Evolutionary conservation across 352 stramenopile genomes (phyloP).

Genomic region (Phytopythium vexans): DNA sequence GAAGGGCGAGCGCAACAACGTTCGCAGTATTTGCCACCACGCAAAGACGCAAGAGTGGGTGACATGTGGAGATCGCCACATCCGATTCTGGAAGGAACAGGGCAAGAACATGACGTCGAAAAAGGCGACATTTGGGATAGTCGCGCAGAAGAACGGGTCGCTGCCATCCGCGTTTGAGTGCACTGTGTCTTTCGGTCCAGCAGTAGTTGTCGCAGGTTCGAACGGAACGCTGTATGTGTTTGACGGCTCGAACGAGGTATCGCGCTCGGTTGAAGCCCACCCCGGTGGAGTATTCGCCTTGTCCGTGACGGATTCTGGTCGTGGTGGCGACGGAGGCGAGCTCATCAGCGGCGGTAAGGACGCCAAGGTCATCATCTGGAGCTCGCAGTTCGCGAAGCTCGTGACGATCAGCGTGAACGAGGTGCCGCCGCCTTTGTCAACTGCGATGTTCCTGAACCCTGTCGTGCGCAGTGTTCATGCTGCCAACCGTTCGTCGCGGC

Average conservation of each 20-base stretch:
- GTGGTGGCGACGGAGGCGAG: slow-evolving; percentile 33
- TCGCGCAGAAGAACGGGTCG: slow-evolving; percentile 48
- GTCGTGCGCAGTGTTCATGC: slow-evolving; percentile 52
- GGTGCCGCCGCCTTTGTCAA: slow-evolving; percentile 15
- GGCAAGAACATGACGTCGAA: slow-evolving; percentile 65
- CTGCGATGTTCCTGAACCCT: slow-evolving; percentile 18
- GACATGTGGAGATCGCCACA: slow-evolving; percentile 65
- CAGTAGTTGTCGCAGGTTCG: slow-evolving; percentile 45
- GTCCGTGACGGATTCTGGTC: neutral
- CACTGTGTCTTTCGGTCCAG: slow-evolving; percentile 41
- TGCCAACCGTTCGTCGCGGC: slow-evolving; percentile 18
- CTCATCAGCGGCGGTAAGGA: slow-evolving; percentile 88
- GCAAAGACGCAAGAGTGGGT: slow-evolving; percentile 52
- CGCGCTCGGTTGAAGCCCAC: slow-evolving; percentile 53
- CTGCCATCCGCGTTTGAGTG: slow-evolving; percentile 48
- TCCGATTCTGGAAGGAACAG: slow-evolving; percentile 78
- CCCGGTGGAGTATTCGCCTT: slow-evolving; percentile 7
- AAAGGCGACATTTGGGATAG: slow-evolving; percentile 66
- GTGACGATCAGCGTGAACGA: slow-evolving; percentile 41
- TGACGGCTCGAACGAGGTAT: slow-evolving; percentile 44
- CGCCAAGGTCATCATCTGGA: slow-evolving; percentile 84
- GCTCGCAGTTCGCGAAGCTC: slow-evolving; percentile 44
- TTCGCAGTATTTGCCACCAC: slow-evolving; percentile 49
- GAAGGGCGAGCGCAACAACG: slow-evolving; percentile 62
- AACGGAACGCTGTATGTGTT: slow-evolving; percentile 84